Base-by-base conservation (phyloP, 208 protist species). In the Strigomonas culicis region DNA sequence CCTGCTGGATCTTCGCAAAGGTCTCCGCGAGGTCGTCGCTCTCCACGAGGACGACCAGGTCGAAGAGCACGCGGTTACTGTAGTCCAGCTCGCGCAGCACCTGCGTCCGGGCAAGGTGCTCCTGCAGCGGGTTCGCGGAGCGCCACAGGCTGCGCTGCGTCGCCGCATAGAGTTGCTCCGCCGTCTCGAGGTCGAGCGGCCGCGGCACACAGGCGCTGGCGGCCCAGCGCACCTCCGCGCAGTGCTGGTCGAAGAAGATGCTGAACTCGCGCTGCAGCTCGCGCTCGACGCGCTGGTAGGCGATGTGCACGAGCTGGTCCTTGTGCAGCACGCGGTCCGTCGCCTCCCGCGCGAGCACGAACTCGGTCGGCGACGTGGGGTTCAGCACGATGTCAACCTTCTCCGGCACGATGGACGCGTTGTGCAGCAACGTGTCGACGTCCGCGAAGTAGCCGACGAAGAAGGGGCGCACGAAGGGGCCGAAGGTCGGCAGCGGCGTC, bases 401-500 rank as follows among this genome's bases (percentile, higher is more conserved):
- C 51, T 86, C 77, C 19, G 90, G 86, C 10, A 90, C 82, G 53
- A 95, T 91, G 43, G 86, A 77, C 4, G 86, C 82, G 68, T 95
- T 95, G 72, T 93, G 86, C 60, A 95, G 72, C 27, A 95, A 65
- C n/a, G 90, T 95, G 28, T 90, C 67, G 43, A 90, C 66, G 58
- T 95, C 90, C 13, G 86, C 90, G 44, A 93, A 95, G 74, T 95
- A 95, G 22, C 90, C 89, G 22, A 93, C 62, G 62, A 92, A 85
- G 53, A 86, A 93, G 1, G 86, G 78, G 11, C 67, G 69, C 3
- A 86, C 27, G 24, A 86, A 69, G 4, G 86, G 82, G 4, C 90
- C 90, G 56, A 88, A 93, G 31, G 71, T 74, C 59, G 86, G 84
- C 19, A 95, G 77, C 15, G 90, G 90, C 15, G 81, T 89, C 6